Percentiles rank a stretch among this genome's conserved stretches.
Conservation (phyloP, 208 protist species). For the Porcisia hertigi region DNA sequence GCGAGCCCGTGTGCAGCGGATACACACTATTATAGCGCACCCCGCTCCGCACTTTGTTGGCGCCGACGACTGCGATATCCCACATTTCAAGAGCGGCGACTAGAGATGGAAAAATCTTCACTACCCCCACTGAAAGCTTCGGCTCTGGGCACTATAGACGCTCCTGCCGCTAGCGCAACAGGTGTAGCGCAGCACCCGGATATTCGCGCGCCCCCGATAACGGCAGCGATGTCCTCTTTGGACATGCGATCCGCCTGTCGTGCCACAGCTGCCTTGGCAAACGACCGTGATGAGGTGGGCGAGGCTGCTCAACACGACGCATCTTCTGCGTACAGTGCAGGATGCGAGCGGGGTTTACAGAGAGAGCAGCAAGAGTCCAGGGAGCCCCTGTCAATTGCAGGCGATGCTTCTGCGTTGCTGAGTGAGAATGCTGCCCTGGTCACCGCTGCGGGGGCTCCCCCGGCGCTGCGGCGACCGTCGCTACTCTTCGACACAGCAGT, state of each 20-base stretch:
- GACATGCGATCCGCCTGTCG: background rate
- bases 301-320: background rate
- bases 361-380: background rate
- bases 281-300: background rate
- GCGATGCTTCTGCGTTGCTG: background rate
- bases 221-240: background rate
- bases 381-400: background rate
- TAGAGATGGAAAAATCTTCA: background rate
- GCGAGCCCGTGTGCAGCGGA: background rate
- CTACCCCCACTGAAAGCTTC: background rate
- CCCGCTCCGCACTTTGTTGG: background rate
- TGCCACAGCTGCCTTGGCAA: background rate
- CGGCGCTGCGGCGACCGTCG: conserved; percentile 23
- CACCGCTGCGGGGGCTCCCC: conserved; percentile 4
- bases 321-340: background rate
- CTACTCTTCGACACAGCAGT: conserved; percentile 26
- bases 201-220: background rate
- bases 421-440: background rate
- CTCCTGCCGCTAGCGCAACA: conserved; percentile 1
- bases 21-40: background rate
- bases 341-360: background rate
- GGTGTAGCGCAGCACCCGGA: background rate
- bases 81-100: background rate
- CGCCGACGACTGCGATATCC: background rate
- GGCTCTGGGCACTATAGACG: background rate